A percentile compares a stretch with the other conserved stretches of the same genome.
These are phyloP conservation scores for Ramalina peruviana DNA, from an alignment of 495 filamentous ascomycete species.

Conservation along the genomic window DNA sequence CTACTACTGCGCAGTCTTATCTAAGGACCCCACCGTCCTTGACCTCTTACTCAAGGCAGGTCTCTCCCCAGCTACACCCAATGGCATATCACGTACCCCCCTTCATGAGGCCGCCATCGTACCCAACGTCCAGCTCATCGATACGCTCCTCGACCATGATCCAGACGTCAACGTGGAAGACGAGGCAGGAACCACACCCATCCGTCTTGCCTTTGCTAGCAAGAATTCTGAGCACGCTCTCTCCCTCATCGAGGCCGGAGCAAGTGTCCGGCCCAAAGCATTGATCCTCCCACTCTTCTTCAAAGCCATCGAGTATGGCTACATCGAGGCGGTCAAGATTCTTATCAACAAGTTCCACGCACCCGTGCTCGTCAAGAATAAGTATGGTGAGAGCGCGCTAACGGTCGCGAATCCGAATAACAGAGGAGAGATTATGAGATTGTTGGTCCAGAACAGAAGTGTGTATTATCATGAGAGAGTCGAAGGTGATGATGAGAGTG, in stretches of 20 bases:
- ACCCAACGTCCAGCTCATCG: not conserved
- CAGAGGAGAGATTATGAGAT: not conserved
- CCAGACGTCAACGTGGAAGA: not conserved
- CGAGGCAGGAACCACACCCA: slow-evolving; percentile 35
- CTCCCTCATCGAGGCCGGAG: slow-evolving; percentile 5
- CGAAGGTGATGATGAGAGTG: not conserved
- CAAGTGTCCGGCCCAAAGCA: not conserved
- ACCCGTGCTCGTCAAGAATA: slow-evolving; percentile 3
- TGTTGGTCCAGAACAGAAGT: not conserved
- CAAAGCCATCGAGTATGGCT: slow-evolving; percentile 2
- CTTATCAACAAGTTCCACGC: slow-evolving; percentile 4
- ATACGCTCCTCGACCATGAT: not conserved
- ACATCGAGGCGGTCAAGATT: not conserved
- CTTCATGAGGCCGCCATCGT: slow-evolving; percentile 1
- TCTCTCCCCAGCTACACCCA: not conserved
- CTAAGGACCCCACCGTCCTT: slow-evolving; percentile 1
- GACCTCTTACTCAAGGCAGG: not conserved
- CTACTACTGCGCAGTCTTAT: slow-evolving; percentile 5
- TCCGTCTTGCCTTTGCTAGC: slow-evolving; percentile 54
- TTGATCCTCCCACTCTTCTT: slow-evolving; percentile 6
- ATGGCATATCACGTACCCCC: slow-evolving; percentile 5
- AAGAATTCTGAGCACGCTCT: not conserved
- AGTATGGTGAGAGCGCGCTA: slow-evolving; percentile 3
- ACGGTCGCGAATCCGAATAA: slow-evolving; percentile 4
- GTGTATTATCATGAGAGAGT: not conserved